Evolutionary conservation across 164 flowering plant species (phyloP).

Genomic region (Piper betle): DNA sequence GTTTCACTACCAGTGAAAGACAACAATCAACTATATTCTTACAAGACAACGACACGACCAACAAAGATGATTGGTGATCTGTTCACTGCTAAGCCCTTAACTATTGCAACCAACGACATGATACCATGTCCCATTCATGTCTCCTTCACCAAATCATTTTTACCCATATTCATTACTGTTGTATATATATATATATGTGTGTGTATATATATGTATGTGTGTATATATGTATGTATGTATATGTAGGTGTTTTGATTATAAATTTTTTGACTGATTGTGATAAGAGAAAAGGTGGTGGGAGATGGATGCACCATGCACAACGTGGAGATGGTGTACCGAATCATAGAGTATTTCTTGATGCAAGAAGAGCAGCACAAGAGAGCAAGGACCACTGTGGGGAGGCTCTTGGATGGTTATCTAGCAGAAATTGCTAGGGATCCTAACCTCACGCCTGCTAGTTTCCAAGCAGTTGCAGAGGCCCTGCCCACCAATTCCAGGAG

Average conservation of each 20-base stretch:
- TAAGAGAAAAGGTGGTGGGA: not conserved
- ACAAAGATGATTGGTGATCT: too few relatives aligned
- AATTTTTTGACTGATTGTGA: not conserved
- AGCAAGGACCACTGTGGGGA: slow-evolving; percentile 32
- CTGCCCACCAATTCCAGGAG: slow-evolving; percentile 47
- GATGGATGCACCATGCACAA: slow-evolving; percentile 45
- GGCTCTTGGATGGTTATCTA: slow-evolving; percentile 59
- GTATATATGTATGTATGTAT: too few relatives aligned
- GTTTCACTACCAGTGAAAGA: too few relatives aligned
- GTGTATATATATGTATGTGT: too few relatives aligned
- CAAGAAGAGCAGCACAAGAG: slow-evolving; percentile 43
- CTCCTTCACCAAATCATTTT: not conserved
- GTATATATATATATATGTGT: too few relatives aligned
- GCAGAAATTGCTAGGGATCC: slow-evolving; percentile 75
- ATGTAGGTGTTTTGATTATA: too few relatives aligned
- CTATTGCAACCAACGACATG: too few relatives aligned
- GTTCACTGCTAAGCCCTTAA: too few relatives aligned
- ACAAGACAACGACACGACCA: too few relatives aligned
- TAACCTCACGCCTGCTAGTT: slow-evolving; percentile 48
- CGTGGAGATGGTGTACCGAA: slow-evolving; percentile 51
- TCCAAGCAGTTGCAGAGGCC: slow-evolving; percentile 55
- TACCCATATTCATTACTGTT: not conserved
- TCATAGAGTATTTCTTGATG: slow-evolving; percentile 62
- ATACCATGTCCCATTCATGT: not conserved
- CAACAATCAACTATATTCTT: too few relatives aligned